A percentile compares a stretch with the other conserved stretches of the same genome.
Conservation (phyloP, 257 asterid genomes). For the Forsythia suspensa region DNA sequence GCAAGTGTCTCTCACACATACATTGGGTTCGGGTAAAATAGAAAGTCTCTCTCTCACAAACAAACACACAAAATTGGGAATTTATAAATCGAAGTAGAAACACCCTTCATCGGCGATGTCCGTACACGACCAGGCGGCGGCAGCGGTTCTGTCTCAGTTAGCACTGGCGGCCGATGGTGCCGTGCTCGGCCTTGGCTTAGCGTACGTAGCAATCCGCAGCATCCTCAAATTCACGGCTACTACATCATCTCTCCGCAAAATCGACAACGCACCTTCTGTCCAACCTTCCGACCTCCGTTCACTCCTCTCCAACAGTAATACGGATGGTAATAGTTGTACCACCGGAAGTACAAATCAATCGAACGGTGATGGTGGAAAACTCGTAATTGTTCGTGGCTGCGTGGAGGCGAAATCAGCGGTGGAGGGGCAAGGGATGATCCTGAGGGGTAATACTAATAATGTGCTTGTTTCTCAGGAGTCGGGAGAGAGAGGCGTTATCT, state of each 20-base stretch:
- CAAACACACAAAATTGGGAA: background rate
- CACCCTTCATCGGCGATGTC: constrained; percentile 43
- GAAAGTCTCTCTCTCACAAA: background rate
- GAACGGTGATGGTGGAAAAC: constrained; percentile 32
- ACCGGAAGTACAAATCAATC: constrained; percentile 24
- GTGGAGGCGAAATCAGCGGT: constrained; percentile 63
- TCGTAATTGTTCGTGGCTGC: constrained; percentile 68
- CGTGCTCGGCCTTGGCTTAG: constrained; percentile 64
- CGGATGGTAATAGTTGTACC: constrained; percentile 4
- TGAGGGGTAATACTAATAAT: constrained; percentile 24
- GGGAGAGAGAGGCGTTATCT: constrained; percentile 63
- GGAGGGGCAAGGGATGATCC: constrained; percentile 50
- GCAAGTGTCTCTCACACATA: no score
- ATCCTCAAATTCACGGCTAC: constrained; percentile 49
- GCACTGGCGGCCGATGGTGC: constrained; percentile 80
- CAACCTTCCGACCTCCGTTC: constrained; percentile 74
- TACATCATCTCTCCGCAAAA: constrained; percentile 64
- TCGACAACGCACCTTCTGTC: constrained; percentile 57
- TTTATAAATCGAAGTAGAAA: background rate
- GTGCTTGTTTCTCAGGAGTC: constrained; percentile 56
- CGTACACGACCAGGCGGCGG: constrained; percentile 72
- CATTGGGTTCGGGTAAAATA: no score
- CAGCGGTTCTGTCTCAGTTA: constrained; percentile 54
- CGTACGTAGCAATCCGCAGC: constrained; percentile 72
- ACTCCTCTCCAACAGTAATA: constrained; percentile 33